Conservation (phyloP, 2,329 filamentous ascomycete species). For the Diplodia intermedia region DNA sequence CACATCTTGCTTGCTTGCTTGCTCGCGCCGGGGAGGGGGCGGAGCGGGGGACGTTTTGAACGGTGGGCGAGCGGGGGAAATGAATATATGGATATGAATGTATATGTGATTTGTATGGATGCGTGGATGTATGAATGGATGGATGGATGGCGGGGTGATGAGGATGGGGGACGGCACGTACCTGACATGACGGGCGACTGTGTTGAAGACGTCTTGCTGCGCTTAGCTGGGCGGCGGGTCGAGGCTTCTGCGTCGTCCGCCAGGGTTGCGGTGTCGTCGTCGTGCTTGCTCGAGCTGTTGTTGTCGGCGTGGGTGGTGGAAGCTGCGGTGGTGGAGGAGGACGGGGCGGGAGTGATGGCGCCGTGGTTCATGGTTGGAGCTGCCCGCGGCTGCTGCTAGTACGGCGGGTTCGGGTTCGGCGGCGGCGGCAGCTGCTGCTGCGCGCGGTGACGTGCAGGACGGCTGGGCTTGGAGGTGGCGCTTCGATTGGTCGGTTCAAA, state of each 20-base stretch:
- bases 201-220: slow-evolving; percentile 22
- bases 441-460: slow-evolving; percentile 29
- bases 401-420: slow-evolving; percentile 8
- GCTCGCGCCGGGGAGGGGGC: neutral
- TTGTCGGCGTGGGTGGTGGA: neutral
- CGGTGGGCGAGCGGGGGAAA: too few species aligned
- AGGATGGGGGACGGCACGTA: neutral
- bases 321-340: slow-evolving; percentile 1
- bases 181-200: slow-evolving; percentile 28
- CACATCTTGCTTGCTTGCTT: neutral
- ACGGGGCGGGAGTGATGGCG: neutral
- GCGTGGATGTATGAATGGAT: neutral
- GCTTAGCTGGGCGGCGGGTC: slow-evolving; percentile 11
- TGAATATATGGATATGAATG: too few species aligned
- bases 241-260: slow-evolving; percentile 26
- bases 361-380: neutral
- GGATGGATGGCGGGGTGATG: neutral
- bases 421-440: slow-evolving; percentile 1
- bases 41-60: neutral
- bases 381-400: neutral
- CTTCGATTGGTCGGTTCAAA: slow-evolving; percentile 1
- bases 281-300: neutral
- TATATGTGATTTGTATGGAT: too few species aligned
- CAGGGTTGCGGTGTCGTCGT: slow-evolving; percentile 31
- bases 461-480: slow-evolving; percentile 2